phyloP scores from a whole-genome alignment of 2,329 filamentous ascomycete genomes.

The Chalaropsis thielavioides region DNA sequence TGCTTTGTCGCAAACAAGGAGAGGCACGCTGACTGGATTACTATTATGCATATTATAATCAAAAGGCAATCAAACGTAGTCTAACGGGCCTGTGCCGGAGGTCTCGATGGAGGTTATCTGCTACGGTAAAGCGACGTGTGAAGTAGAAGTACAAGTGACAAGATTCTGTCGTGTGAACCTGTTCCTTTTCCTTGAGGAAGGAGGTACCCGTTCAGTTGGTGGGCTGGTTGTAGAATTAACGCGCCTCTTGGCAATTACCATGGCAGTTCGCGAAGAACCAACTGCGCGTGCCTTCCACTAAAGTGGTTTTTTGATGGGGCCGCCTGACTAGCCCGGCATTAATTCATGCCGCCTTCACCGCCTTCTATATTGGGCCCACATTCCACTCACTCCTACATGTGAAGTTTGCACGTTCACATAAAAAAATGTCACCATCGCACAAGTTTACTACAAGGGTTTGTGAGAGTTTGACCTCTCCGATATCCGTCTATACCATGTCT shows the following conservation, averaged over 20 bases:
- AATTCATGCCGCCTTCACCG: slow-evolving; percentile 8
- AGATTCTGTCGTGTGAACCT: too few species aligned
- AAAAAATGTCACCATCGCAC: neutral
- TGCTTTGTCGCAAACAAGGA: neutral
- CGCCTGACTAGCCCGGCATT: neutral
- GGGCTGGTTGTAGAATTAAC: neutral
- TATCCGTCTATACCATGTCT: slow-evolving; percentile 2
- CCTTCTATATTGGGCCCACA: neutral
- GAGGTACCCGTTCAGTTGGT: neutral
- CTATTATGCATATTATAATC: too few species aligned
- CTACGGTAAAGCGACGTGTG: too few species aligned
- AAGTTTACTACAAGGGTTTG: neutral
- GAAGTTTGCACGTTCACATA: neutral
- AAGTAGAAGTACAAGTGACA: too few species aligned
- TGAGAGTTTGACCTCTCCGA: neutral
- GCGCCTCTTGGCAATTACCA: neutral
- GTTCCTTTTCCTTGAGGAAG: too few species aligned
- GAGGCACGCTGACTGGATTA: too few species aligned
- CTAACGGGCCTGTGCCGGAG: too few species aligned
- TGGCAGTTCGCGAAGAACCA: neutral
- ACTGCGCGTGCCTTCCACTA: neutral
- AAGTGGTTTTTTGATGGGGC: neutral
- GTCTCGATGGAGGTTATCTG: too few species aligned
- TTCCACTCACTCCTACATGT: neutral
- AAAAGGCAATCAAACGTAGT: too few species aligned